Conservation (phyloP, 352 stramenopile species). For the Thalassiosira mediterranea region DNA sequence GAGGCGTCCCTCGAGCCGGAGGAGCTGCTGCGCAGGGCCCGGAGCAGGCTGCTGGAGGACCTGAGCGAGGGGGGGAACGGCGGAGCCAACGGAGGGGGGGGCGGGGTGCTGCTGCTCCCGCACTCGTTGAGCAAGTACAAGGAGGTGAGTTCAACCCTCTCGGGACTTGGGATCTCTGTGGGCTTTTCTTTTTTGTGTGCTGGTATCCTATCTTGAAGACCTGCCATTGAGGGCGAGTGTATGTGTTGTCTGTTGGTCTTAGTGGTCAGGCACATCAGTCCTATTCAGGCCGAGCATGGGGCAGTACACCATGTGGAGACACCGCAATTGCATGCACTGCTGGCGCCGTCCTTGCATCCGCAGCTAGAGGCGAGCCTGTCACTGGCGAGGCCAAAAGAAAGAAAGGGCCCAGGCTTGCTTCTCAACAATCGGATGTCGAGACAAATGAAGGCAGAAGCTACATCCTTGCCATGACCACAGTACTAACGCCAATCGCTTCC, state of each 20-base stretch:
- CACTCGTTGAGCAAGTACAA: conserved; percentile 83
- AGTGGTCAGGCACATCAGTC: too few species aligned
- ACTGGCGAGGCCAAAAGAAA: too few species aligned
- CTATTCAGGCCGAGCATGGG: too few species aligned
- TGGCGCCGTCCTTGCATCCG: not conserved
- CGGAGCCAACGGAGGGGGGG: conserved; percentile 50
- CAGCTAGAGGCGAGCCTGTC: too few species aligned
- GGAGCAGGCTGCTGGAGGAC: conserved; percentile 79
- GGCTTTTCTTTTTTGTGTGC: too few species aligned
- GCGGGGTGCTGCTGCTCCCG: conserved; percentile 59
- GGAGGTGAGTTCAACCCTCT: conserved; percentile 62
- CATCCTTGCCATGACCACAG: too few species aligned
- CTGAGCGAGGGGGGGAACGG: conserved; percentile 62
- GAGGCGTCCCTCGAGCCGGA: conserved; percentile 66
- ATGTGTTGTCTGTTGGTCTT: too few species aligned
- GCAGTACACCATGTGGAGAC: not conserved
- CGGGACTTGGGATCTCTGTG: not conserved
- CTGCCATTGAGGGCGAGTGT: too few species aligned
- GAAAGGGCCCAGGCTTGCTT: conserved; percentile 3
- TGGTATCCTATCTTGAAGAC: too few species aligned
- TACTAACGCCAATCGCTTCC: too few species aligned
- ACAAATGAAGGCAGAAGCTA: too few species aligned
- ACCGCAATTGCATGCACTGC: conserved; percentile 3
- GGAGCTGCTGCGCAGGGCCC: conserved; percentile 69
- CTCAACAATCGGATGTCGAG: too few species aligned